Base-by-base conservation (phyloP, 2,329 filamentous ascomycete species). In the Fonsecaea pedrosoi region DNA sequence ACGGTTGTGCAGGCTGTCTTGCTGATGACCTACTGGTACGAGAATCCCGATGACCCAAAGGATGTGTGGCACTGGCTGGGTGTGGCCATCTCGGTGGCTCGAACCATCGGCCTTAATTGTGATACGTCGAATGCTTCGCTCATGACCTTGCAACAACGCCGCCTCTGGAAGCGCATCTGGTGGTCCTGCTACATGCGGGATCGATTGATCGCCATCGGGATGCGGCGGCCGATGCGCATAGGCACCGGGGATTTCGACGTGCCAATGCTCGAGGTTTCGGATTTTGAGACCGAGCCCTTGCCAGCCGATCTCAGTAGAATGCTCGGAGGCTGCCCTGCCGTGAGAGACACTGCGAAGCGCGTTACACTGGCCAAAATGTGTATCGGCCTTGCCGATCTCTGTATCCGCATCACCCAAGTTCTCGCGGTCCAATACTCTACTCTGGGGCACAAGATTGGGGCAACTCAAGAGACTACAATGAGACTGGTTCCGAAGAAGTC, bases 1-100 rank as follows among this genome's bases (percentile, higher is more conserved):
- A 88, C 92, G 21, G 85, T 97, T 30, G 92, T 97, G 15, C 94
- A 97, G 79, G 90, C 92, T 4, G 84, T 97, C 25, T 84, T 97
- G 30, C 85, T 97, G 67, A 94, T 97, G 91, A 97, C 94, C 3
- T 97, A 96, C 78, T 98, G 94, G 91, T 97, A 97, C 77, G 94
- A 97, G 79, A 96, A 92, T 12, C 94, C 94, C 0, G 93, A 97
- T 79, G 94, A 97, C 77, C 92, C 97, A 76, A 97, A 97, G 78
- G 94, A 97, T 77, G 97, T 94, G 54, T 97, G 94, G 92, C 94
- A 97, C 77, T 97, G 94, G 94, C 96, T 97, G 92, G 94, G 94
- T 18, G 92, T 97, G 42, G 94, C 94, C 50, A 92, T 96, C 67
- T 97, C 94, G 12, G 83, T 97, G 55, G 94, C 93, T 60, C 92